Evolutionary conservation across 2,329 filamentous ascomycete species (phyloP).

Genomic region (Tolypocladium inflatum): DNA sequence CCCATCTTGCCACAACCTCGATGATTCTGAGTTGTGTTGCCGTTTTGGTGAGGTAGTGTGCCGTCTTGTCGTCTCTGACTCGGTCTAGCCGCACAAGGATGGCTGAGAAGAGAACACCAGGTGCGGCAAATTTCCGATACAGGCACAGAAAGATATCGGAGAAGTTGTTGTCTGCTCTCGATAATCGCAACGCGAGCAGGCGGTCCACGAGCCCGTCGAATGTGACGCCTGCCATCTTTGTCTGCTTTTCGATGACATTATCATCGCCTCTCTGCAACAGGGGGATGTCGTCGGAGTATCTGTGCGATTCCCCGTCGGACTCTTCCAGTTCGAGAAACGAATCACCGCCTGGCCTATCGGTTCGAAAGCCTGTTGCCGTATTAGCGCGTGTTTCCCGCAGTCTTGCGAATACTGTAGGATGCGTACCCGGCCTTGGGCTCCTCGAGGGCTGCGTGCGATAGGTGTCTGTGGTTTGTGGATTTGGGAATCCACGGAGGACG

Average conservation of each 20-base stretch:
- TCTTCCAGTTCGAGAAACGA: conserved; percentile 62
- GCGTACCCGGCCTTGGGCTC: conserved; percentile 20
- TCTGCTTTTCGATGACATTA: conserved; percentile 38
- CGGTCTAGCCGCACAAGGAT: conserved; percentile 69
- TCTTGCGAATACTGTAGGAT: background rate
- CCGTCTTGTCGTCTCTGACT: conserved; percentile 54
- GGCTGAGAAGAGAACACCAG: conserved; percentile 65
- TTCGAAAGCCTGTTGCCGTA: conserved; percentile 40
- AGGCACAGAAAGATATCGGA: conserved; percentile 81
- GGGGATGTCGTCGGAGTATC: conserved; percentile 58
- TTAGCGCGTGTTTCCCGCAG: conserved; percentile 31
- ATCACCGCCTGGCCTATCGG: conserved; percentile 37
- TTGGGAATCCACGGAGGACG: conserved; percentile 42
- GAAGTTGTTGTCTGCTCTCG: conserved; percentile 83
- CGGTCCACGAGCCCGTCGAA: conserved; percentile 76
- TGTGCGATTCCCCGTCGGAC: conserved; percentile 56
- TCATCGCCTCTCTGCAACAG: conserved; percentile 60
- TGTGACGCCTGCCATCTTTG: conserved; percentile 41
- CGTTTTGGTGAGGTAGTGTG: conserved; percentile 66
- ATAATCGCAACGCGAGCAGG: conserved; percentile 72
- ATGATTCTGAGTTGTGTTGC: conserved; percentile 76
- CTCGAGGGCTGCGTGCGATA: conserved; percentile 20
- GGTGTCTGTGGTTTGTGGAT: conserved; percentile 32
- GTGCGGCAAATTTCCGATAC: conserved; percentile 87
- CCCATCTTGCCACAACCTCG: conserved; percentile 80